Evolutionary conservation across 2,329 filamentous ascomycete species (phyloP).

Genomic region (Fusarium burgessii): DNA sequence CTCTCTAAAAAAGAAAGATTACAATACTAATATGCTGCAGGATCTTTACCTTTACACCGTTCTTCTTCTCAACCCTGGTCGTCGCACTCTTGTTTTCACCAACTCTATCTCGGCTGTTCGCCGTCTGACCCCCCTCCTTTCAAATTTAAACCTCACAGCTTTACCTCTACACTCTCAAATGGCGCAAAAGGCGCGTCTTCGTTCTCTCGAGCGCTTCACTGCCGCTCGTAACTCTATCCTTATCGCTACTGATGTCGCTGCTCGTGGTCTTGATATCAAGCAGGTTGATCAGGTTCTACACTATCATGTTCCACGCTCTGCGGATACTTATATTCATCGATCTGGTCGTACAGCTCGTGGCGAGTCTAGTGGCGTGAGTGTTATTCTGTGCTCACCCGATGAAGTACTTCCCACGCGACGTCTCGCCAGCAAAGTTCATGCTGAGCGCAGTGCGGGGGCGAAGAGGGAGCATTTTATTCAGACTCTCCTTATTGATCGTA

Average conservation of each 20-base stretch:
- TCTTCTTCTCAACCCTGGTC: conserved; percentile 82
- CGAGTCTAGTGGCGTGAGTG: conserved; percentile 79
- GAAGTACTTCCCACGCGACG: conserved; percentile 88
- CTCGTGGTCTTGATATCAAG: conserved; percentile 92
- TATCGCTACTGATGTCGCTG: conserved; percentile 92
- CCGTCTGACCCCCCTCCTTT: conserved; percentile 84
- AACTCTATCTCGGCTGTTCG: conserved; percentile 96
- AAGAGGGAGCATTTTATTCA: conserved; percentile 76
- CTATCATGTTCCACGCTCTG: conserved; percentile 92
- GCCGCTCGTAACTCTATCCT: conserved; percentile 76
- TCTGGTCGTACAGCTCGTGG: conserved; percentile 94
- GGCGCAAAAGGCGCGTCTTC: conserved; percentile 94
- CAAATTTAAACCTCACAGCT: conserved; percentile 82
- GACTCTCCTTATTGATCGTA: conserved; percentile 85
- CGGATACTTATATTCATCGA: conserved; percentile 94
- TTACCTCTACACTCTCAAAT: conserved; percentile 91
- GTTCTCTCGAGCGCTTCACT: conserved; percentile 90
- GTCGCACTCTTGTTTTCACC: conserved; percentile 89
- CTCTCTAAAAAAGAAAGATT: too few species aligned
- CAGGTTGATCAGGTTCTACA: conserved; percentile 91
- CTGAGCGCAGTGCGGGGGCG: conserved; percentile 59
- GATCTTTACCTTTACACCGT: conserved; percentile 94
- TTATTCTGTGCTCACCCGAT: conserved; percentile 90
- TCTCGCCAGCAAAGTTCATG: conserved; percentile 89
- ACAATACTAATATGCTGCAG: conserved; percentile 52